These are phyloP conservation scores for Phaeosphaeria sp. DNA, from an alignment of 2,329 filamentous ascomycete species.

Conservation along the genomic window DNA sequence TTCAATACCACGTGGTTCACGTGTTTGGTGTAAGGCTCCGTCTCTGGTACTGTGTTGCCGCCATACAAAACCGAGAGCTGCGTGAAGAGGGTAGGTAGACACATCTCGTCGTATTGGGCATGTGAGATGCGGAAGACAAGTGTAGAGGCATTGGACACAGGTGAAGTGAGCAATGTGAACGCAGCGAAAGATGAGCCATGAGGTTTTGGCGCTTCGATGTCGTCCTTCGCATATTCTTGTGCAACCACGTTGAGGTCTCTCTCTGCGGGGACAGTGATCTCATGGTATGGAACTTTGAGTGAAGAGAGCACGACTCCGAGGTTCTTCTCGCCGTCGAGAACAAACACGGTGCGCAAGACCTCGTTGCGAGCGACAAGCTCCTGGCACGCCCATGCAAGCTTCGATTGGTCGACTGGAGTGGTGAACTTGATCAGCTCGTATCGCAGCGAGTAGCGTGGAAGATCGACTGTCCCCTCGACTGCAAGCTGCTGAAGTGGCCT, in stretches of 20 bases:
- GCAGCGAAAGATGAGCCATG: slow-evolving; percentile 58
- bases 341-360: slow-evolving; percentile 71
- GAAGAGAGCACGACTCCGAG: slow-evolving; percentile 66
- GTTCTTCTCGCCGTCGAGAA: slow-evolving; percentile 57
- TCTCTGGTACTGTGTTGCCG: slow-evolving; percentile 34
- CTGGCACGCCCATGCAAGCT: slow-evolving; percentile 59
- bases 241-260: slow-evolving; percentile 60
- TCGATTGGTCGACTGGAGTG: slow-evolving; percentile 55
- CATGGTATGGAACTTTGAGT: slow-evolving; percentile 58
- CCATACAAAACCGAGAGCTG: slow-evolving; percentile 65
- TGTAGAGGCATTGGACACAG: slow-evolving; percentile 59
- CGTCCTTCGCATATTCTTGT: slow-evolving; percentile 61
- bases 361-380: slow-evolving; percentile 67
- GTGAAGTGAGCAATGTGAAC: slow-evolving; percentile 62
- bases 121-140: slow-evolving; percentile 71
- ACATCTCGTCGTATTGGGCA: slow-evolving; percentile 74
- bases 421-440: slow-evolving; percentile 72
- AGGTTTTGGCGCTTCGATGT: slow-evolving; percentile 63
- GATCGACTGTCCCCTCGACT: slow-evolving; percentile 63
- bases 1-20: slow-evolving; percentile 50
- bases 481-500: slow-evolving; percentile 67
- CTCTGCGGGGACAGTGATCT: slow-evolving; percentile 50
- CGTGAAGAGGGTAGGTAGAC: slow-evolving; percentile 66
- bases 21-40: slow-evolving; percentile 56
- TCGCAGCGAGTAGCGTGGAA: slow-evolving; percentile 67